phyloP scores from a whole-genome alignment of 2,329 filamentous ascomycete genomes.

The Dactylellina sp. region DNA sequence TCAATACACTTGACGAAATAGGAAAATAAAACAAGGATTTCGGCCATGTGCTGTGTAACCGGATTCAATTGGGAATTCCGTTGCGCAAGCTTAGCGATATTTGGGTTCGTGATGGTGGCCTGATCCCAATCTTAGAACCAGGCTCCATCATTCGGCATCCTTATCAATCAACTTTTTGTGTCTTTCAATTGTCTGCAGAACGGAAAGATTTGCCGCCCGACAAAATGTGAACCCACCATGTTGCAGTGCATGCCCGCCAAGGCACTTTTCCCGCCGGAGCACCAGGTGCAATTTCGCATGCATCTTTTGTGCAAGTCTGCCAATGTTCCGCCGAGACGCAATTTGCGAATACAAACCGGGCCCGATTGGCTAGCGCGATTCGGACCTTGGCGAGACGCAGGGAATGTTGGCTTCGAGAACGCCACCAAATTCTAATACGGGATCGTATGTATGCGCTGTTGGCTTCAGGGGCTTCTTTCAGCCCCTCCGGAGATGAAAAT shows the following conservation, averaged over 20 bases:
- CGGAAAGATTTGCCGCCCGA: too few relatives aligned
- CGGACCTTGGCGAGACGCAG: slow-evolving; percentile 28
- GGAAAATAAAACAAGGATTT: too few relatives aligned
- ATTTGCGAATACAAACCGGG: slow-evolving; percentile 1
- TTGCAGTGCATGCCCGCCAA: slow-evolving; percentile 1
- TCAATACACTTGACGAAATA: too few relatives aligned
- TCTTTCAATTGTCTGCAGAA: too few relatives aligned
- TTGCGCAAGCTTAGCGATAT: too few relatives aligned
- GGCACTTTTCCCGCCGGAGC: not conserved
- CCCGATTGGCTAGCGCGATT: slow-evolving; percentile 41
- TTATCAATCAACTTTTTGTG: too few relatives aligned
- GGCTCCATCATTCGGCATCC: too few relatives aligned
- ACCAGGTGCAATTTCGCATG: not conserved
- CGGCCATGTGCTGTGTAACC: too few relatives aligned
- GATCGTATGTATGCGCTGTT: slow-evolving; percentile 16
- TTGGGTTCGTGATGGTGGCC: too few relatives aligned
- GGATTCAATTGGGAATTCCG: too few relatives aligned
- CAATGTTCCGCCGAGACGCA: slow-evolving; percentile 11
- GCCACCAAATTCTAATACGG: slow-evolving; percentile 26
- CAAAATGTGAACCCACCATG: not conserved
- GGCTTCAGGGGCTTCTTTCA: slow-evolving; percentile 46
- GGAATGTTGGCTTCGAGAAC: slow-evolving; percentile 12
- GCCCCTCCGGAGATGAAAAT: slow-evolving; percentile 14
- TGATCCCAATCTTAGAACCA: too few relatives aligned
- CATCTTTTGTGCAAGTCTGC: slow-evolving; percentile 9